These are phyloP conservation scores for Ogataea dorogensis DNA, from an alignment of 805 yeast genomes.

Conservation along the genomic window DNA sequence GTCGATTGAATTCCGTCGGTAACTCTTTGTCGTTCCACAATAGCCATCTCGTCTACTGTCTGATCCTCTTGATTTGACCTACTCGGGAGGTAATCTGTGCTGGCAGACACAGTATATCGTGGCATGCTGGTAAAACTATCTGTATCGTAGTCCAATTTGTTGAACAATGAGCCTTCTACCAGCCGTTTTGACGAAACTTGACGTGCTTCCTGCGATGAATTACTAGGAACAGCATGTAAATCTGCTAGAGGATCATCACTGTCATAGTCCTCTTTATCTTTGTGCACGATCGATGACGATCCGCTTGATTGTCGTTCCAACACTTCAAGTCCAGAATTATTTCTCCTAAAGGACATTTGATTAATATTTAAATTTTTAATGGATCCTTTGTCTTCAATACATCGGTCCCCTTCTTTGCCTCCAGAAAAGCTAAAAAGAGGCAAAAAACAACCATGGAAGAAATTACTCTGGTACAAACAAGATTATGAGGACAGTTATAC, in stretches of 20 bases:
- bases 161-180: constrained; percentile 7
- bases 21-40: constrained; percentile 29
- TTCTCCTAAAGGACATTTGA: constrained; percentile 1
- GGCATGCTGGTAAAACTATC: constrained; percentile 6
- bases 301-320: constrained; percentile 14
- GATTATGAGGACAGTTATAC: constrained; percentile 92
- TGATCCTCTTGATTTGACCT: constrained; percentile 13
- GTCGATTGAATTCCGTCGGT: constrained; percentile 53
- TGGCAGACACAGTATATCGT: constrained; percentile 13
- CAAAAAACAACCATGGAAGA: constrained; percentile 61
- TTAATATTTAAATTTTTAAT: constrained; percentile 3
- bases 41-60: constrained; percentile 10
- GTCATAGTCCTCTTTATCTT: constrained; percentile 8
- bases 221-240: constrained; percentile 19
- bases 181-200: not conserved
- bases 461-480: constrained; percentile 80
- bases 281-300: constrained; percentile 12
- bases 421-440: not conserved
- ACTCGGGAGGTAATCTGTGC: constrained; percentile 20
- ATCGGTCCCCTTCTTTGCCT: constrained; percentile 2
- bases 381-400: constrained; percentile 3
- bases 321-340: constrained; percentile 10
- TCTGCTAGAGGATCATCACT: constrained; percentile 24
- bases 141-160: constrained; percentile 6
- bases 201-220: constrained; percentile 8